Evolutionary conservation across 2,329 filamentous ascomycete genomes (phyloP).

Genomic region (Penicillium polonicum): DNA sequence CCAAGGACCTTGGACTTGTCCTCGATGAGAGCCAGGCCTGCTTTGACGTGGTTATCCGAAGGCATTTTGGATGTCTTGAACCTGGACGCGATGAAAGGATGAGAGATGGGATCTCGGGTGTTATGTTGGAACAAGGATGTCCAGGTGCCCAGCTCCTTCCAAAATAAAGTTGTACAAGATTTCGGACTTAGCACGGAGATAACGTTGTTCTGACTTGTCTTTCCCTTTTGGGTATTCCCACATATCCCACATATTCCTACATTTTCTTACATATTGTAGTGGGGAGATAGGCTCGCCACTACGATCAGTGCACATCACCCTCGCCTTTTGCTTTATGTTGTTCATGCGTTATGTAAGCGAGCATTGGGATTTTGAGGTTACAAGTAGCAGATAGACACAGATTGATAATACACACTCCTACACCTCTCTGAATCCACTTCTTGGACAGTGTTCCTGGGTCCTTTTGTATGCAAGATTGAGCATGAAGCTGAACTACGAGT

Average conservation of each 20-base stretch:
- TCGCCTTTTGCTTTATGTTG: too few relatives aligned
- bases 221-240: neutral
- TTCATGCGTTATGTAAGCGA: too few relatives aligned
- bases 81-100: neutral
- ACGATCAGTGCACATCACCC: too few relatives aligned
- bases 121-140: neutral
- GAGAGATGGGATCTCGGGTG: neutral
- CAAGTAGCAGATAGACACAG: too few relatives aligned
- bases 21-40: conserved; percentile 28
- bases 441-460: too few relatives aligned
- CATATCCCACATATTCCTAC: neutral
- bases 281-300: too few relatives aligned
- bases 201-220: neutral
- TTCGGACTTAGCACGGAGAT: conserved; percentile 10
- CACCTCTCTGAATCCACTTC: too few relatives aligned
- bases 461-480: too few relatives aligned
- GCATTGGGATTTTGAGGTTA: too few relatives aligned
- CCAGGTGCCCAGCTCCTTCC: neutral
- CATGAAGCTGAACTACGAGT: too few relatives aligned
- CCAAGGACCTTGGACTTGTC: conserved; percentile 36
- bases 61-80: conserved; percentile 14
- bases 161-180: conserved; percentile 3
- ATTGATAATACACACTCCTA: too few relatives aligned
- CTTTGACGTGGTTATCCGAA: conserved; percentile 14
- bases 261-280: too few relatives aligned